phyloP scores from a whole-genome alignment of 768 basidiomycete species.

The Tremella fuciformis region DNA sequence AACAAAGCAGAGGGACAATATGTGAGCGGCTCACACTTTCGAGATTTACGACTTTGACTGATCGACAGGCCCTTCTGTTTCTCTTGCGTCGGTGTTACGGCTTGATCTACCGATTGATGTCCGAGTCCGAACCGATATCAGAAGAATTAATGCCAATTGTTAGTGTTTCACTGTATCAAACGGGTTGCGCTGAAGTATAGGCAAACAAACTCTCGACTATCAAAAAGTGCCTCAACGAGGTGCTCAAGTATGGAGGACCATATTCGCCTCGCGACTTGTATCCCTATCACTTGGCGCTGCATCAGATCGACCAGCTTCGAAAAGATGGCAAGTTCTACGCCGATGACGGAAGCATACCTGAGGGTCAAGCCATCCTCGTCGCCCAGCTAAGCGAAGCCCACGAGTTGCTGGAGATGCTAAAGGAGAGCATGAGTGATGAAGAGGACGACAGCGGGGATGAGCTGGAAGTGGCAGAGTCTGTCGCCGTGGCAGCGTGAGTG shows the following conservation, averaged over 20 bases:
- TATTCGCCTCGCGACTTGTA: slow-evolving; percentile 89
- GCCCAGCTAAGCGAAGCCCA: slow-evolving; percentile 95
- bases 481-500: too few relatives aligned
- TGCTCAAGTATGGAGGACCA: slow-evolving; percentile 89
- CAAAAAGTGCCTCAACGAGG: slow-evolving; percentile 94
- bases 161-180: slow-evolving; percentile 10
- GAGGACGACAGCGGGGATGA: slow-evolving; percentile 37
- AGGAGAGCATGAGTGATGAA: slow-evolving; percentile 54
- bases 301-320: slow-evolving; percentile 90
- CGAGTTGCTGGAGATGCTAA: slow-evolving; percentile 85
- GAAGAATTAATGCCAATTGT: slow-evolving; percentile 98
- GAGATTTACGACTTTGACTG: not conserved
- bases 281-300: slow-evolving; percentile 89
- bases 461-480: not conserved
- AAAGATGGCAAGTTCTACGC: slow-evolving; percentile 92
- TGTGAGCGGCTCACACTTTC: slow-evolving; percentile 57
- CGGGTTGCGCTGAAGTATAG: slow-evolving; percentile 53
- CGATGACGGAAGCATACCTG: slow-evolving; percentile 81
- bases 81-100: slow-evolving; percentile 92
- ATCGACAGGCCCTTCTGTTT: slow-evolving; percentile 77
- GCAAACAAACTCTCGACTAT: slow-evolving; percentile 95
- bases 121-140: slow-evolving; percentile 92
- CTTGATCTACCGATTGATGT: slow-evolving; percentile 85
- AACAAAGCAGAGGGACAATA: slow-evolving; percentile 91
- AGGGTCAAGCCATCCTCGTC: slow-evolving; percentile 94